Percentiles rank a stretch among this genome's conserved stretches.
These are phyloP conservation scores for Protomyces pachydermus DNA, from an alignment of 1,139 yeast species.

Conservation along the genomic window DNA sequence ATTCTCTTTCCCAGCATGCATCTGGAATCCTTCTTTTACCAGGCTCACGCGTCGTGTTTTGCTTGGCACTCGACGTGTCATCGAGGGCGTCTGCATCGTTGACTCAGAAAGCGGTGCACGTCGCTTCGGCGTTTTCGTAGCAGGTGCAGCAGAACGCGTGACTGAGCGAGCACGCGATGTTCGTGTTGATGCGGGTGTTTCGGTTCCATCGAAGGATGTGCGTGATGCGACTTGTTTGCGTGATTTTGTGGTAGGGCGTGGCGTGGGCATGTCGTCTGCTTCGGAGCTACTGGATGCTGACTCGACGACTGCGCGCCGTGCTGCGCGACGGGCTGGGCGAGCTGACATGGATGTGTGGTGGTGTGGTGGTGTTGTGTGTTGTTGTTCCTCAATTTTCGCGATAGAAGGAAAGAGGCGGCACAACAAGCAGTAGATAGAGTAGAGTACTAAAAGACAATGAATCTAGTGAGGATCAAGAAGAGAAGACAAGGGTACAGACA, in stretches of 20 bases:
- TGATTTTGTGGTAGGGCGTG: background rate
- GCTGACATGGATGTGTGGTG: too few relatives aligned
- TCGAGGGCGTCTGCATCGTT: background rate
- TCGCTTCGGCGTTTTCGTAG: background rate
- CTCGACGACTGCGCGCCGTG: background rate
- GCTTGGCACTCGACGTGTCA: background rate
- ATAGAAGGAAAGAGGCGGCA: background rate
- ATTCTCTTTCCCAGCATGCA: background rate
- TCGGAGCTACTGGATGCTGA: background rate
- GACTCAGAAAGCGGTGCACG: background rate
- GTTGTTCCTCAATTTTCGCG: background rate
- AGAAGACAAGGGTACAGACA: background rate
- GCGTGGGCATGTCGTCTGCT: background rate
- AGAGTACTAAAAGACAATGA: background rate
- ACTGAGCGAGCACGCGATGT: background rate
- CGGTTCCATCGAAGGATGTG: background rate
- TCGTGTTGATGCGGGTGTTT: background rate
- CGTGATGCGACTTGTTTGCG: background rate
- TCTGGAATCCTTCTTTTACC: background rate
- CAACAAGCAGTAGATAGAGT: background rate
- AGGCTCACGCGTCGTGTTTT: background rate
- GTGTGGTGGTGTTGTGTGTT: background rate
- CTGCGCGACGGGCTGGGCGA: background rate
- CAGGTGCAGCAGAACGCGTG: background rate
- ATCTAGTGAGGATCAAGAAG: background rate